Conservation (phyloP, 768 basidiomycete species). For the Ramaria rubella region DNA sequence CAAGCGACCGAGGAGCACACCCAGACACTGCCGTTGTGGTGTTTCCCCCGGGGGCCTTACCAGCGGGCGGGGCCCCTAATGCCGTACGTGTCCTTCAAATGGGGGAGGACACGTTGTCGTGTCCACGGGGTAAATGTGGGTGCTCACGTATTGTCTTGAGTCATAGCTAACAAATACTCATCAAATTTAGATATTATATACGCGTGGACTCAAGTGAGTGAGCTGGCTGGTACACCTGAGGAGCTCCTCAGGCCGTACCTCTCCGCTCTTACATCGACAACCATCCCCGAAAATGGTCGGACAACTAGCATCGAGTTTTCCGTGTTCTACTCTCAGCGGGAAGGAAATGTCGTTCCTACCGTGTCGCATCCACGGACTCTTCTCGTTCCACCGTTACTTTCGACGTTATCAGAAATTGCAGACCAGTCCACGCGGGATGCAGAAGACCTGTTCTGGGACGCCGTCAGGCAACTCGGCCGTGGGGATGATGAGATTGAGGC, state of each 20-base stretch:
- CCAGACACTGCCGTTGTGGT: conserved; percentile 63
- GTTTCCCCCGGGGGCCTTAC: conserved; percentile 63
- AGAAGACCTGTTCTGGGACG: conserved; percentile 50
- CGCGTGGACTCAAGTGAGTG: conserved; percentile 3
- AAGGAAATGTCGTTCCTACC: background rate
- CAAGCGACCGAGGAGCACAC: conserved; percentile 13
- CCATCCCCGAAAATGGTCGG: conserved; percentile 7
- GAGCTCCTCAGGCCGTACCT: conserved; percentile 53
- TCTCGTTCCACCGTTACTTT: conserved; percentile 23
- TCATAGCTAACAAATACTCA: background rate
- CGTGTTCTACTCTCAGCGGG: background rate
- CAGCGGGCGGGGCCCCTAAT: conserved; percentile 38
- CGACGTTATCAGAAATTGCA: conserved; percentile 39
- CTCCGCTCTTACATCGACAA: conserved; percentile 33
- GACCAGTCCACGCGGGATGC: conserved; percentile 54
- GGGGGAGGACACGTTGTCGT: conserved; percentile 67
- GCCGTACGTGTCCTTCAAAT: conserved; percentile 59
- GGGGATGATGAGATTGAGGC: background rate
- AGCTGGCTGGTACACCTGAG: conserved; percentile 25
- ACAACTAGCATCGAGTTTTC: conserved; percentile 7
- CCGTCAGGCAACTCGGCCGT: conserved; percentile 18
- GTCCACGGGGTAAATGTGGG: conserved; percentile 70
- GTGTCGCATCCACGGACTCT: conserved; percentile 15
- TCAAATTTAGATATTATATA: conserved; percentile 11
- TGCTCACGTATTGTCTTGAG: conserved; percentile 7